These are phyloP conservation scores for Lichtheimia corymbifera DNA, from an alignment of 371 early-diverging fungal species.

Conservation along the genomic window DNA sequence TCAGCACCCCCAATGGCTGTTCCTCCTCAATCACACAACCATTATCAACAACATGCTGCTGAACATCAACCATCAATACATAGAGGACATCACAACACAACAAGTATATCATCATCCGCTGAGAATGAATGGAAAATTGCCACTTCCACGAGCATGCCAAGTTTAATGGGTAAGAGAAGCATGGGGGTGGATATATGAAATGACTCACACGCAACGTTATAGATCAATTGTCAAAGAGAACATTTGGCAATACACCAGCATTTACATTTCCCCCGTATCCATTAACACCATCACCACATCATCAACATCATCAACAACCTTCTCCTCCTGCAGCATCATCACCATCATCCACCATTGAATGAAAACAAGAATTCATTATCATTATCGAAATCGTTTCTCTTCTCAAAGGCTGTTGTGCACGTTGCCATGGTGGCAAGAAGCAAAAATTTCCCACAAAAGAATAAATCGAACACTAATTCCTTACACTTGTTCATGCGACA, in stretches of 20 bases:
- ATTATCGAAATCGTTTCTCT: no score
- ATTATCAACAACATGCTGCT: background rate
- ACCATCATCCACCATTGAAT: background rate
- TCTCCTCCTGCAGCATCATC: background rate
- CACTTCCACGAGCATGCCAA: slow-evolving; percentile 31
- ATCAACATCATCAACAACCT: background rate
- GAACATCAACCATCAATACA: background rate
- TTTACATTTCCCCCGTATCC: slow-evolving; percentile 29
- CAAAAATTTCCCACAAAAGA: no score
- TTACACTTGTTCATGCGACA: no score
- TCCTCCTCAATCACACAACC: background rate
- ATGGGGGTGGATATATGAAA: background rate
- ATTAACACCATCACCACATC: slow-evolving; percentile 1
- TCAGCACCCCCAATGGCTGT: background rate
- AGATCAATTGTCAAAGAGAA: slow-evolving; percentile 34
- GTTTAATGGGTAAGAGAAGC: slow-evolving; percentile 38
- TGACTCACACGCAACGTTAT: background rate
- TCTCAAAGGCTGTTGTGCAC: no score
- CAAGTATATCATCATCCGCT: background rate
- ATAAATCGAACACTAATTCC: no score
- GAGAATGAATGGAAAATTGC: slow-evolving; percentile 23
- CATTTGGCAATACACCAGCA: slow-evolving; percentile 19
- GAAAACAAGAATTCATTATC: background rate
- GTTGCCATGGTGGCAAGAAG: no score
- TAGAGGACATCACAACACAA: background rate